Base-by-base conservation (phyloP, 1,284 basidiomycete genomes). In the Boletus sp. region DNA sequence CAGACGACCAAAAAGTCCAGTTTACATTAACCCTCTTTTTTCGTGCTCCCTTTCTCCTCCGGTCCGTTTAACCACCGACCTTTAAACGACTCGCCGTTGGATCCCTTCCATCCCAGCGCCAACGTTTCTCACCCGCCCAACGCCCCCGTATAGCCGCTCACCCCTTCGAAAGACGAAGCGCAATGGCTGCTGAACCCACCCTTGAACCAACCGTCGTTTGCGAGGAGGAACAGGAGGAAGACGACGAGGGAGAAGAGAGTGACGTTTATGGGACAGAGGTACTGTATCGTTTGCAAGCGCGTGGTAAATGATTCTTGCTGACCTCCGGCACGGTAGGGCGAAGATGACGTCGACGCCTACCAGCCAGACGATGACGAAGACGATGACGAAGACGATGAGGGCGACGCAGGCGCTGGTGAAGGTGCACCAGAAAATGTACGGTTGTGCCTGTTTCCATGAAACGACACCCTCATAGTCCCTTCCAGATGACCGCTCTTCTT, bases 231-330 rank as follows among this genome's bases (percentile, higher is more conserved):
- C 14, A 22, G 4, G 52, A 61, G 8, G 53, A 54, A 20, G 16
- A 17, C 7, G n/a, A 14, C 16, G 44, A 53, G 1, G 66, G 41
- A 8, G 66, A 66, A 13, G 66, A 66, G 30, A 67, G 62, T 27
- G 62, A 65, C 22, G 16, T n/a, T 2, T 65, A 68, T 40, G 66
- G 62, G 0, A 2, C 50, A 19, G 60, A 67, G 46, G 62, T 68
- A 46, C 36, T 17, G 41, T 44, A 2, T 35, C 20, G 4, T 42
- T 42, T 29, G 19, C 32, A 30, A 27, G 36, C 34, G 35, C 23
- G 13, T 32, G 34, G 8, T 27, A 9, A 16, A 38, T 33, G 12
- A 16, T 35, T 32, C 25, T 19, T 27, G 10, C 36, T 41, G 33
- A 38, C 36, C 13, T 40, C 30, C 26, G n/a, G 14, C 22, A 20